A percentile compares a stretch with the other conserved stretches of the same genome.
These are phyloP conservation scores for Paracoccidioides brasiliensis DNA, from an alignment of 2,329 filamentous ascomycete species.

Conservation along the genomic window DNA sequence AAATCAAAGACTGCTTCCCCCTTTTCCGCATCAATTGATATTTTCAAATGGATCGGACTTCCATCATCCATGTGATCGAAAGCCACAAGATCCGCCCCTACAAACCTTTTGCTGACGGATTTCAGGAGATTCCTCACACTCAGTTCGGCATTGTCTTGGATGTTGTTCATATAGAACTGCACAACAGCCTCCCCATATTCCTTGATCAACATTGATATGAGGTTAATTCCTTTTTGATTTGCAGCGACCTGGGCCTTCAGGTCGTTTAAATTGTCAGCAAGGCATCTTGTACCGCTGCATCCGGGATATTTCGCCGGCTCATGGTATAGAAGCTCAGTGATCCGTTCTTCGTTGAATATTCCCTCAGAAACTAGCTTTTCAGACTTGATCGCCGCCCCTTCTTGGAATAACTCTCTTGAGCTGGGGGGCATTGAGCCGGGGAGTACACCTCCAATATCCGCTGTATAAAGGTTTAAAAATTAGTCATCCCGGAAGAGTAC, in stretches of 20 bases:
- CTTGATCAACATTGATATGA: slow-evolving; percentile 56
- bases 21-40: slow-evolving; percentile 57
- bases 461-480: slow-evolving; percentile 19
- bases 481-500: slow-evolving; percentile 3
- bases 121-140: slow-evolving; percentile 59
- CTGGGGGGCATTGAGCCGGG: slow-evolving; percentile 69
- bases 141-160: slow-evolving; percentile 63
- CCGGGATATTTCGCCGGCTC: slow-evolving; percentile 60
- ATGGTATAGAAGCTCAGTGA: slow-evolving; percentile 52
- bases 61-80: slow-evolving; percentile 76
- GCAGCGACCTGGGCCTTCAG: slow-evolving; percentile 71
- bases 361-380: slow-evolving; percentile 56
- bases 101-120: slow-evolving; percentile 50
- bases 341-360: slow-evolving; percentile 58
- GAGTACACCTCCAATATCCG: slow-evolving; percentile 65
- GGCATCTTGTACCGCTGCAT: slow-evolving; percentile 61
- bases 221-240: slow-evolving; percentile 66
- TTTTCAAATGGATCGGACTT: slow-evolving; percentile 58
- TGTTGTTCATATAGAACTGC: slow-evolving; percentile 65
- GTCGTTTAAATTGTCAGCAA: slow-evolving; percentile 70
- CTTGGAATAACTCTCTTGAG: slow-evolving; percentile 51
- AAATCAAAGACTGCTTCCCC: slow-evolving; percentile 67
- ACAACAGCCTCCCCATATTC: slow-evolving; percentile 63
- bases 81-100: slow-evolving; percentile 52
- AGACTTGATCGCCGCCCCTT: slow-evolving; percentile 51